Conservation (phyloP, 2,329 filamentous ascomycete genomes). For the Coniochaeta ligniaria region DNA sequence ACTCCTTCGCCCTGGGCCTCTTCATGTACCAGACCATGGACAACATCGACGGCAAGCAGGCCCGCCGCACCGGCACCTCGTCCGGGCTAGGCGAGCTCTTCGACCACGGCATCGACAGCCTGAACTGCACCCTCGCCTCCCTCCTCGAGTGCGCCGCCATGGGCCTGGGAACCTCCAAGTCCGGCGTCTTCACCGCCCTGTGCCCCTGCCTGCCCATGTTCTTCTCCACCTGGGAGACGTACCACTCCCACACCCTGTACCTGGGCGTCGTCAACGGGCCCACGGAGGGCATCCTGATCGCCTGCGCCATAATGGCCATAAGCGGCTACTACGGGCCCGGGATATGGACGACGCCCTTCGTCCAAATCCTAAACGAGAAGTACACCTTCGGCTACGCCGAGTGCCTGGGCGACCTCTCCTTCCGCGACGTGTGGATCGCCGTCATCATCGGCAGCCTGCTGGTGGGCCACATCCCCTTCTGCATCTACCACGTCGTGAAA, state of each 20-base stretch:
- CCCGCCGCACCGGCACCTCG: conserved; percentile 86
- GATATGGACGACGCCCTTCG: conserved; percentile 75
- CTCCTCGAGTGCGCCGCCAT: conserved; percentile 88
- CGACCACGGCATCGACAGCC: conserved; percentile 95
- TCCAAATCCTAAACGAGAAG: conserved; percentile 55
- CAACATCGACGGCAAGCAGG: conserved; percentile 98
- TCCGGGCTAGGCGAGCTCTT: conserved; percentile 94
- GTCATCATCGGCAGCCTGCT: conserved; percentile 60
- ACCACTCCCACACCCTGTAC: conserved; percentile 95
- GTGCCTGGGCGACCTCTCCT: conserved; percentile 62
- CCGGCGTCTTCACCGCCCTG: conserved; percentile 85
- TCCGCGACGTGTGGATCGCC: conserved; percentile 83
- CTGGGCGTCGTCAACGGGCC: conserved; percentile 95
- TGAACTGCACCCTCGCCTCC: conserved; percentile 93
- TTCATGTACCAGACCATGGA: conserved; percentile 99
- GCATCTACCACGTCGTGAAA: conserved; percentile 75
- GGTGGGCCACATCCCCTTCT: conserved; percentile 76
- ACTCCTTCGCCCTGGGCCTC: conserved; percentile 88
- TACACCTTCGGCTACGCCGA: conserved; percentile 38
- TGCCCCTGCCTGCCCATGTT: conserved; percentile 96
- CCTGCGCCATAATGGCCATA: conserved; percentile 75
- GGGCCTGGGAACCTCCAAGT: conserved; percentile 76
- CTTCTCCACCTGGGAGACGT: conserved; percentile 99
- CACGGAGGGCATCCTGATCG: conserved; percentile 89
- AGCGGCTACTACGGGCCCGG: conserved; percentile 83